Evolutionary conservation across 2,329 filamentous ascomycete species (phyloP), one percentile per base, ranked within the genome.

Genomic region (Hymenoscyphus fraxineus): DNA sequence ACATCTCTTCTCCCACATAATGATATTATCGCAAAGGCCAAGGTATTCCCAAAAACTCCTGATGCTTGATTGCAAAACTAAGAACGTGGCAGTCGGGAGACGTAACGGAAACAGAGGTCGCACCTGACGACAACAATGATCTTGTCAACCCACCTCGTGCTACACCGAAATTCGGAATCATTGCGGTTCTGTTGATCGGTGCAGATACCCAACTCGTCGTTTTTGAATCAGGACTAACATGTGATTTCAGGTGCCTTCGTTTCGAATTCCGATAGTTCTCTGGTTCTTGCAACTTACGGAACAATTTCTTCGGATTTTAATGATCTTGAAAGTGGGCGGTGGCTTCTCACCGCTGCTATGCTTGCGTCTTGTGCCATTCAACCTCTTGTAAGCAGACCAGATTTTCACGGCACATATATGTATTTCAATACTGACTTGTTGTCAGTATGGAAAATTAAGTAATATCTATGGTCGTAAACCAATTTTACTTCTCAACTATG

Each of bases 281-380:
- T 92, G 0, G 81, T 92, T 0, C 77, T 92, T 39, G 88, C 89
- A 0, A 89, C 88, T 0, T 85, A 89, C 64, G 83, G 84, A 0
- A 79, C 78, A 3, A 86, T 88, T 61, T 82, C 85, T 0, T 88
- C 85, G 10, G 82, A 88, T 62, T 88, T 88, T 69, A 77, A 82
- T 61, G 79, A 80, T 40, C 72, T 88, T 4, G 80, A 80, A 16
- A 80, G 83, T 60, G 86, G 85, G 3, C 85, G 81, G 65, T 86
- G 85, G 84, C 72, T 86, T 12, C 81, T 84, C 16, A 84, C 82
- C 3, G 79, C 78, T 47, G 85, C 84, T 66, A 76, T 79, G 1
- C 71, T 86, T 15, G 82, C 82, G 0, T 77, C 79, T 0, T 82
- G 80, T 27, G 81, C 81, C 1, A 80, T 80, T 0, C 83, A 86